Evolutionary conservation across 129 eudicot species (phyloP), one percentile per base, ranked within the genome.

Genomic region (Arctium lappa): DNA sequence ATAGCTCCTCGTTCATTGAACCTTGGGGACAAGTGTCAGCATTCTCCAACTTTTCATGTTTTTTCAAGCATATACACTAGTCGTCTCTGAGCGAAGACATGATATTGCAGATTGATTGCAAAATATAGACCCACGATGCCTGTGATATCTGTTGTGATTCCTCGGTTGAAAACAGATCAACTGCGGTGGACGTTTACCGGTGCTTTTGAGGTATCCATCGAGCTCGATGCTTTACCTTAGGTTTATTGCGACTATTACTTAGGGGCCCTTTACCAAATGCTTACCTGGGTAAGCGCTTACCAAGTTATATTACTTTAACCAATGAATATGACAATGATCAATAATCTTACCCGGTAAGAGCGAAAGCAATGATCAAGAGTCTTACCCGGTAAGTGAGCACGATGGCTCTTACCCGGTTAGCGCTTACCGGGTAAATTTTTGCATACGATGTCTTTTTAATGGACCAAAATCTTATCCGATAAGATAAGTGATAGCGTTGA

Each of bases 111-210:
- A 84, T 85, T 94, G 76, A 92, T 94, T 72, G 98, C 98, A 22
- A 94, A 94, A 84, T 92, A 92, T 44, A 89, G 98, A 80, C 98
- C 98, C 36, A 88, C 98, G 10, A 91, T 94, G 98, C 98, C 97
- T 32, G 96, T 92, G 50, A 81, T 92, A 29, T 92, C 98, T 9
- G 97, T 92, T 30, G 97, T 92, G 60, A 88, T 92, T 80, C 98
- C 98, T 60, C 91, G 93, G 16, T 90, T 94, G 50, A 91, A 87
- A 86, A 92, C 97, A 73, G 89, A 94, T 85, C 97, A 92, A 88
- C 89, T 94, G 16, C 89, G 90, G 62, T 94, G 98, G 98, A 89
- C 94, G 39, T 89, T 92, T 62, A 91, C 86, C 38, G 97, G 98
- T 86, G 92, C 96, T 84, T 94, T 89, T 89, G 92, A 92, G 98